Base-by-base conservation (phyloP, 2,329 filamentous ascomycete species). In the Thermothelomyces thermophilus region DNA sequence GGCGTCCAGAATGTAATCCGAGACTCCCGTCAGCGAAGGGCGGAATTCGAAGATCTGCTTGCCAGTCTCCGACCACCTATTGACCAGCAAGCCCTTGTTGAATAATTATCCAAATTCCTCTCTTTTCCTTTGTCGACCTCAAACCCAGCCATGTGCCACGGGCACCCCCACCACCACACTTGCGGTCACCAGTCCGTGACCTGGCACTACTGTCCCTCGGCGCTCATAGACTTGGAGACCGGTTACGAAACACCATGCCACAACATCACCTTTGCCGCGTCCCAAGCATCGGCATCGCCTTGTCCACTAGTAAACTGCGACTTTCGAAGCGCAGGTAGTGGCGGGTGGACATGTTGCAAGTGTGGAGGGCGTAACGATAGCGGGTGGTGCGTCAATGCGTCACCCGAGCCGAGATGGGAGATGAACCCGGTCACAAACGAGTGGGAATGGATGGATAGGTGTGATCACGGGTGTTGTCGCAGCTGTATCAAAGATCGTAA, bases 131-230 rank as follows among this genome's bases (percentile, higher is more conserved):
- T 10, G 3, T 9, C 17, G 10, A 19, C 14, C 14, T 20, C 4
- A 42, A 2, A n/a, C 45, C 24, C 43, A 41, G 65, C 60, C 20
- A 79, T 79, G 76, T 79, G 76, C 57, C 70, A 75, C 67, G 75
- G 74, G 45, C 75, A 77, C 55, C 76, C 76, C 48, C 71, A 74
- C 44, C 66, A 67, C 54, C 76, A 79, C 56, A 66, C 72, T 13
- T 79, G 76, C 60, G 68, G 70, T 20, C 76, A 79, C 61, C 74
- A 72, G n/a, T 78, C 75, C 41, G 69, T 78, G 55, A 72, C 71
- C 53, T 79, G 75, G 74, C 68, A 75, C 58, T 77, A 78, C 63
- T 79, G 76, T 57, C 72, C 74, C 17, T 66, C 68, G 44, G 71
- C 69, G 44, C 58, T 67, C 52, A 72, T 78, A 51, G 74, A 79